Evolutionary conservation across 805 yeast species (phyloP).

Genomic region (Starmerella asiatica): DNA sequence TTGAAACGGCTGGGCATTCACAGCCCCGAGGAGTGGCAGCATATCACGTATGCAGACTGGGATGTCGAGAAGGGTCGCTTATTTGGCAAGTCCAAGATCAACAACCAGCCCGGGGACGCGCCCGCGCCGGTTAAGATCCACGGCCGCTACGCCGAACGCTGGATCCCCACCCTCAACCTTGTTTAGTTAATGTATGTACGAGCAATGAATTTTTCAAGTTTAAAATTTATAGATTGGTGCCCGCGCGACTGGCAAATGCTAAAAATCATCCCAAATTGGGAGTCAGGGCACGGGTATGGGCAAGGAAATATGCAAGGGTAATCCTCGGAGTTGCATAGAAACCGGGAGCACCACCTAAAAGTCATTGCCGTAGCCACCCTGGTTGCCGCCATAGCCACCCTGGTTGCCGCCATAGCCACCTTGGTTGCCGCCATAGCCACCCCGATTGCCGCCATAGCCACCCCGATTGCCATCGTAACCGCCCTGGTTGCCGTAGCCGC

Average conservation of each 20-base stretch:
- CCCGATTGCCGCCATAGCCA: conserved; percentile 1
- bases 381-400: conserved; percentile 1
- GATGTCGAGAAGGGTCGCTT: conserved; percentile 35
- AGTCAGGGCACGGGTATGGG: too few species aligned
- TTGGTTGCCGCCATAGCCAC: conserved; percentile 2
- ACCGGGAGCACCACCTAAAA: too few species aligned
- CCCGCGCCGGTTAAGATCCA: conserved; percentile 30
- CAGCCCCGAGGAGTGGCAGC: conserved; percentile 28
- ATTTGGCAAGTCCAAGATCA: conserved; percentile 32
- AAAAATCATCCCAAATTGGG: too few species aligned
- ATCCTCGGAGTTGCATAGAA: too few species aligned
- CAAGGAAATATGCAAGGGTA: too few species aligned
- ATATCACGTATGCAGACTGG: conserved; percentile 33
- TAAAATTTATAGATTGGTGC: too few species aligned
- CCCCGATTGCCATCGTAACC: not conserved
- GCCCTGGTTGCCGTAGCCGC: not conserved
- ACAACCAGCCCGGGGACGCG: conserved; percentile 28
- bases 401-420: conserved; percentile 1
- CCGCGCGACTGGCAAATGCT: too few species aligned
- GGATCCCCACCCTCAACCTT: conserved; percentile 28
- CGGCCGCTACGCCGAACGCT: conserved; percentile 34
- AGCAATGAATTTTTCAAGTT: too few species aligned
- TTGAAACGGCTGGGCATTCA: conserved; percentile 27
- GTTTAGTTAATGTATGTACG: too few species aligned
- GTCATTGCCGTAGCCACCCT: conserved; percentile 1